Conservation (phyloP, 208 protist species). For the Strigomonas culicis region DNA sequence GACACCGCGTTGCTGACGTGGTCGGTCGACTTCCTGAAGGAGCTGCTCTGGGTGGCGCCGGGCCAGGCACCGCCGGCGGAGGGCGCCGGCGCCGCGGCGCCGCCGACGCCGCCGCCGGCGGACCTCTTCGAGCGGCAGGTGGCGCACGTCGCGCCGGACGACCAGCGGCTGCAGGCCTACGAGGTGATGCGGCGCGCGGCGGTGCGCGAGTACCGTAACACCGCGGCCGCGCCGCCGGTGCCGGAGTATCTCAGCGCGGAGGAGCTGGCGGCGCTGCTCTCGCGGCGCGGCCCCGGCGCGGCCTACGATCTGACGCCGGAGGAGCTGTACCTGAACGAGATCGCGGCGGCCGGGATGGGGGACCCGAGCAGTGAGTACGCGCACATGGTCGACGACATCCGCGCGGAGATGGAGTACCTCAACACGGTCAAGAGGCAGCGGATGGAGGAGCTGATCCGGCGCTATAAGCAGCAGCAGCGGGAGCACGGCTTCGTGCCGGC, state of each 20-base stretch:
- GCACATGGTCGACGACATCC: conserved; percentile 32
- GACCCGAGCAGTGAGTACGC: conserved; percentile 27
- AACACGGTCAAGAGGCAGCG: conserved; percentile 39
- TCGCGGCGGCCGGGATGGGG: neutral
- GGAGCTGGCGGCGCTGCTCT: conserved; percentile 29
- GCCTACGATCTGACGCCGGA: conserved; percentile 25
- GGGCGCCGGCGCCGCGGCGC: neutral
- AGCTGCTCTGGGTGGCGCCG: too few relatives aligned
- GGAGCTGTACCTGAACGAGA: neutral
- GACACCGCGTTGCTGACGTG: conserved; percentile 32
- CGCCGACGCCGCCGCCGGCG: neutral
- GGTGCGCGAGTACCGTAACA: conserved; percentile 2
- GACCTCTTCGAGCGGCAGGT: neutral
- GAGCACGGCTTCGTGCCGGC: neutral
- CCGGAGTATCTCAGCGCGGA: neutral
- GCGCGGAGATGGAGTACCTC: conserved; percentile 46
- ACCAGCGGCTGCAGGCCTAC: conserved; percentile 9
- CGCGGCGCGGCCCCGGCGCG: conserved; percentile 7
- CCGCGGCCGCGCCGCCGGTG: neutral
- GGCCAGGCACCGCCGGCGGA: too few relatives aligned
- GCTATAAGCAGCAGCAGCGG: conserved; percentile 29
- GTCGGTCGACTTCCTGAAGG: conserved; percentile 18
- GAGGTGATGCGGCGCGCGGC: neutral
- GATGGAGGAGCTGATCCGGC: conserved; percentile 43
- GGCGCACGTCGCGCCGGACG: conserved; percentile 1